phyloP scores from a whole-genome alignment of 257 asterid species.

The Nicotiana tabacum region DNA sequence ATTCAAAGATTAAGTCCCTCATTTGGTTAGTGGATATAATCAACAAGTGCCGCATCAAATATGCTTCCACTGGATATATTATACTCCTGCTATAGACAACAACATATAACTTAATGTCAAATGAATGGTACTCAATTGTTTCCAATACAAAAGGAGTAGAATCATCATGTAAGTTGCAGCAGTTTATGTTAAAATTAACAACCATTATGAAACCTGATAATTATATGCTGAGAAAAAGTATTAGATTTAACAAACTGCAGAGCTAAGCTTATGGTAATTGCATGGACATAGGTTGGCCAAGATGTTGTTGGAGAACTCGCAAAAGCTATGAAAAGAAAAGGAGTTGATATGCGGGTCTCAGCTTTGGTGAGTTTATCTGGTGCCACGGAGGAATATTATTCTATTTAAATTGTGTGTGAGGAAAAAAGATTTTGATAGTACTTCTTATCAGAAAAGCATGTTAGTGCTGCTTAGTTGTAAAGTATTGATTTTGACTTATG shows the following conservation, averaged over 20 bases:
- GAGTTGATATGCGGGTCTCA: slow-evolving; percentile 64
- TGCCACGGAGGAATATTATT: not conserved
- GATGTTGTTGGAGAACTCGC: slow-evolving; percentile 71
- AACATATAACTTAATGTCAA: not conserved
- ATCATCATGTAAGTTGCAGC: not conserved
- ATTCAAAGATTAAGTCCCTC: not conserved
- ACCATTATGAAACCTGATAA: not conserved
- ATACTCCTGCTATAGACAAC: not conserved
- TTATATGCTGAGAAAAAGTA: not conserved
- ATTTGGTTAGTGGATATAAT: not conserved
- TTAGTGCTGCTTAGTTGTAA: not conserved
- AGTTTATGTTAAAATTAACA: not conserved
- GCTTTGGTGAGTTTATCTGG: slow-evolving; percentile 53
- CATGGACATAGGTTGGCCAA: slow-evolving; percentile 58
- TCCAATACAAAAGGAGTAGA: not conserved
- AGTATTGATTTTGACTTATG: slow-evolving; percentile 9
- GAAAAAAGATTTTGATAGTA: not conserved
- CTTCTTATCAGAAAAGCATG: not conserved
- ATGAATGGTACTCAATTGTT: not conserved
- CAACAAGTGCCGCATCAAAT: not conserved
- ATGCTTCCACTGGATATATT: not conserved
- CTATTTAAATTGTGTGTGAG: not conserved
- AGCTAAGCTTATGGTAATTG: not conserved
- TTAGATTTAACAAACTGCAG: not conserved
- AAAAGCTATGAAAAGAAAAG: slow-evolving; percentile 67